phyloP scores from a whole-genome alignment of 1,139 yeast genomes.

The Entelexis paramagnoliae region DNA sequence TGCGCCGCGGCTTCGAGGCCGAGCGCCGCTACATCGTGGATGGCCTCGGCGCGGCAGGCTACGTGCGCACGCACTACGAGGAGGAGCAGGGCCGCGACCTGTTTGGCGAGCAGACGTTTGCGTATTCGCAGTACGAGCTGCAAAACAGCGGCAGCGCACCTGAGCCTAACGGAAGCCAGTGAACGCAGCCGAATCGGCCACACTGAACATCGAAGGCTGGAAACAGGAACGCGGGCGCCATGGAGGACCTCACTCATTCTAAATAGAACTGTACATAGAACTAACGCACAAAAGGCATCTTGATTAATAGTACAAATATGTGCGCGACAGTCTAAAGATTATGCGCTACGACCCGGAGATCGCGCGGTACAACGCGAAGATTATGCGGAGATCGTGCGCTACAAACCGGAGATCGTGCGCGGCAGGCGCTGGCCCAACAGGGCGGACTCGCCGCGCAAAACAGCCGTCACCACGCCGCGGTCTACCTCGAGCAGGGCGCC shows the following conservation, averaged over 20 bases:
- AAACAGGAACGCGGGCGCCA: too few relatives aligned
- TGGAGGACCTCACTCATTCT: too few relatives aligned
- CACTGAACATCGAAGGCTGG: too few relatives aligned
- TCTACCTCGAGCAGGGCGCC: conserved; percentile 37
- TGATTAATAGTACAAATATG: too few relatives aligned
- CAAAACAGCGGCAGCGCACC: conserved; percentile 33
- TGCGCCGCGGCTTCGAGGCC: conserved; percentile 53
- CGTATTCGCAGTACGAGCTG: conserved; percentile 23
- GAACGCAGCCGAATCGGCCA: too few relatives aligned
- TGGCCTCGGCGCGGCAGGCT: conserved; percentile 36
- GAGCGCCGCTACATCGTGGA: conserved; percentile 56
- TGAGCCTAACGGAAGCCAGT: too few relatives aligned
- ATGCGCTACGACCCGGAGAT: too few relatives aligned
- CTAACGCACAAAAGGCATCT: too few relatives aligned
- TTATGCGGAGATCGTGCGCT: conserved; percentile 22
- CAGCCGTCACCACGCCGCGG: conserved; percentile 32
- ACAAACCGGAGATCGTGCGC: not conserved
- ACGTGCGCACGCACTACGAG: conserved; percentile 27
- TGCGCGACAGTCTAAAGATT: too few relatives aligned
- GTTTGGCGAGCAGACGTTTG: conserved; percentile 62
- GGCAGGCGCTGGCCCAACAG: conserved; percentile 31
- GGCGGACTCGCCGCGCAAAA: conserved; percentile 19
- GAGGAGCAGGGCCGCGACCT: conserved; percentile 68
- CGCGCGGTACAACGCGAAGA: too few relatives aligned
- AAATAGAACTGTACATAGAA: too few relatives aligned